Evolutionary conservation across 73 alveolate genomes (phyloP), one percentile per base, ranked within the genome.

Genomic region (Stentor roeselii): DNA sequence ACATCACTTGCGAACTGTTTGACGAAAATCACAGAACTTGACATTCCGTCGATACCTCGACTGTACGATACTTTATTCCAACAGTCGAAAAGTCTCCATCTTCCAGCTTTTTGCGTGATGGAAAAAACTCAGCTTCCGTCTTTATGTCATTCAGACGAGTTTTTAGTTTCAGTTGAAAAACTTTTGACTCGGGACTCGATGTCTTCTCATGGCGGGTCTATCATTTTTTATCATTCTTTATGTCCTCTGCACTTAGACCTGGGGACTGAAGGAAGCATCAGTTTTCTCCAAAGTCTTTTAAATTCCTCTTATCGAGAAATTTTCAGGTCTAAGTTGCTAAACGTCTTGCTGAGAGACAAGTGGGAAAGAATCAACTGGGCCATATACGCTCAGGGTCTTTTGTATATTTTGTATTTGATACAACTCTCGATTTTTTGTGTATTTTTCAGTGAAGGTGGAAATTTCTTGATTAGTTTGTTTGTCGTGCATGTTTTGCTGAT

Each of bases 311-410:
- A 67, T 32, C 41, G 21, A 67, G 80, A 67, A 1, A 67, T 67
- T 67, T 67, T 67, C 41, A 67, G 80, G 80, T 21, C 80, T 0
- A 67, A 67, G 34, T 34, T 67, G 11, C n/a, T 67, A 0, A 21
- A 67, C 27, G n/a, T 32, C 2, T 11, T 67, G 11, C 37, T 67
- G 1, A 36, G 37, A 34, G 80, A 32, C 1, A 67, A 67, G 34
- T 67, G 80, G 80, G 37, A 67, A 2, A 21, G 37, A 67, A 32
- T 67, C 0, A 67, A 32, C 27, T 67, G 80, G 80, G 41, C 37
- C 41, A 67, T 67, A 21, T 67, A 67, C 2, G 37, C 80, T 2
- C 80, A 67, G 42, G 80, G 80, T 32, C 1, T 67, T 0, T 40
- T 67, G 27, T 67, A 67, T 67, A 32, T 67, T 40, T 27, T 34